phyloP scores from a whole-genome alignment of 169 alveolate genomes.

The Theileria annulata region DNA sequence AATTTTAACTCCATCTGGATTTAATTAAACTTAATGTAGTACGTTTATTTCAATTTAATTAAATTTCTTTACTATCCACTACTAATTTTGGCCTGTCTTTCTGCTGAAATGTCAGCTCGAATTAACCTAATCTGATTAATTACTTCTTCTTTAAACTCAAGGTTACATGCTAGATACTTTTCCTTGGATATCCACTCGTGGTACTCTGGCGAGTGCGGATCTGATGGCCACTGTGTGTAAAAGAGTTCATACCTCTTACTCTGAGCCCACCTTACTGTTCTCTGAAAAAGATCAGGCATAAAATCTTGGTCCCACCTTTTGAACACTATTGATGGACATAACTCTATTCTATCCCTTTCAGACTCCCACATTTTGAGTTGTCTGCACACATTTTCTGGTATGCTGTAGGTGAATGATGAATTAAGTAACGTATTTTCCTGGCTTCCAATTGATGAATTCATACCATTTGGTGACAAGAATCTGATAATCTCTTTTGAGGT shows the following conservation, averaged over 20 bases:
- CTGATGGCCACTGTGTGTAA: conserved; percentile 79
- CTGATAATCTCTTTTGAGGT: conserved; percentile 84
- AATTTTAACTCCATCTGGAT: not conserved
- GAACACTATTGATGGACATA: conserved; percentile 73
- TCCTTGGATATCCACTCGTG: conserved; percentile 72
- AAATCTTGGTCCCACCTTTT: conserved; percentile 78
- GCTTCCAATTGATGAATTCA: conserved; percentile 49
- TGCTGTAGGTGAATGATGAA: conserved; percentile 30
- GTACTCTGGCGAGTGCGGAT: conserved; percentile 68
- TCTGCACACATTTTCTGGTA: conserved; percentile 84
- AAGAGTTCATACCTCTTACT: conserved; percentile 72
- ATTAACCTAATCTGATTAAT: conserved; percentile 72
- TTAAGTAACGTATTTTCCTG: not conserved
- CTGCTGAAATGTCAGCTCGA: conserved; percentile 29
- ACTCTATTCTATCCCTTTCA: conserved; percentile 80
- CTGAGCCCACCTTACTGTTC: conserved; percentile 82
- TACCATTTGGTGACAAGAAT: conserved; percentile 80
- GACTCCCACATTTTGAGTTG: conserved; percentile 88
- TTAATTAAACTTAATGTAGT: not conserved
- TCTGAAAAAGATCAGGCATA: conserved; percentile 79
- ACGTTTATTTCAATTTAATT: not conserved
- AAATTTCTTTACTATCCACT: not conserved
- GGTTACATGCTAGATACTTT: conserved; percentile 75
- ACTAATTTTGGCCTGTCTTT: conserved; percentile 9
- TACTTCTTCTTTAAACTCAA: conserved; percentile 80